Evolutionary conservation across 257 asterid genomes (phyloP).

Genomic region (Mitragyna speciosa): DNA sequence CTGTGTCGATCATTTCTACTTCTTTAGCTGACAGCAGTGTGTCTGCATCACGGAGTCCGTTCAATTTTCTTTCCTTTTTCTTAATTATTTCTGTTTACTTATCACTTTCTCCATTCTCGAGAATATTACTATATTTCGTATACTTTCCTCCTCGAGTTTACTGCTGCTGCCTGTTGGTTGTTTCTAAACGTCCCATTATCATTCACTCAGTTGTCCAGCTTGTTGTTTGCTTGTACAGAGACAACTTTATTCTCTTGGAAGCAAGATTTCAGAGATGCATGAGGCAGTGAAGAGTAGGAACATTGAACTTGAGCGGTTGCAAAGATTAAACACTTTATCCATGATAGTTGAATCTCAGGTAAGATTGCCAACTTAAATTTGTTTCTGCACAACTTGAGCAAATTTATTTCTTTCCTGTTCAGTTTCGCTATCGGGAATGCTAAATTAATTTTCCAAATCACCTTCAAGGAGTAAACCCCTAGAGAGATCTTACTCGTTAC

Average conservation of each 20-base stretch:
- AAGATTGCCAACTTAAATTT: constrained; percentile 21
- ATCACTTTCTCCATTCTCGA: background rate
- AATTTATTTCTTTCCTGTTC: background rate
- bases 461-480: background rate
- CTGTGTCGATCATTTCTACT: background rate
- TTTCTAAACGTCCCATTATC: background rate
- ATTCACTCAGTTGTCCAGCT: background rate
- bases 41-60: background rate
- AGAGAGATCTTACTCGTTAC: background rate
- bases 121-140: background rate
- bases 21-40: background rate
- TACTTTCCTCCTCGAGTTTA: background rate
- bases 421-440: background rate
- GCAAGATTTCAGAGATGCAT: constrained; percentile 51
- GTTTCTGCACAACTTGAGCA: background rate
- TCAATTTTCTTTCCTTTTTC: background rate
- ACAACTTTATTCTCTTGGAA: constrained; percentile 49
- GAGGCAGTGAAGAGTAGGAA: constrained; percentile 47
- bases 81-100: background rate
- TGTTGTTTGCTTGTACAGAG: constrained; percentile 33
- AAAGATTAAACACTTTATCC: constrained; percentile 35
- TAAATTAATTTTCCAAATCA: background rate
- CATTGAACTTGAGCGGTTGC: constrained; percentile 43
- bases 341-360: constrained; percentile 65
- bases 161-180: background rate